Evolutionary conservation across 1,284 basidiomycete species (phyloP), one percentile per base, ranked within the genome.

Genomic region (Agroathelia rolfsii): DNA sequence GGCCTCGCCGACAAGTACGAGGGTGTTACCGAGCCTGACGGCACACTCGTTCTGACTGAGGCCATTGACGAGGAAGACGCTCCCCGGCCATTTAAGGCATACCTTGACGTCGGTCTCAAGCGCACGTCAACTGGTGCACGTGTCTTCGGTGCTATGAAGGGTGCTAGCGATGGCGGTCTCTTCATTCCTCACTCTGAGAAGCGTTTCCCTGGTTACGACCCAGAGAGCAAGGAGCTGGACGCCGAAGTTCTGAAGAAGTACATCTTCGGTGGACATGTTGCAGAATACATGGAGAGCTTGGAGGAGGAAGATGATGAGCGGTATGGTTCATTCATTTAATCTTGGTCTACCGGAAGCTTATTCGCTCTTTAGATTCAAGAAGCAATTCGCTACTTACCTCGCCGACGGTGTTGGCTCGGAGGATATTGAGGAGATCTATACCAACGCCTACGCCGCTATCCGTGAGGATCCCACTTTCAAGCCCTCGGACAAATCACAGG

Each of bases 241-340:
- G 80, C 86, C 35, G 95, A 98, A 59, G 77, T 85, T 30, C 70
- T 98, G 50, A 90, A 94, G 61, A 93, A 92, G 66, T 99, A 99
- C 72, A 98, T 99, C 61, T 90, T 76, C 53, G 94, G 92, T 60
- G 93, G 93, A 36, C 93, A 99, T 61, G 82, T 99, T 41, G 89
- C 95, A 41, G 95, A 98, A 65, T 99, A 97, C 75, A 98, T 98
- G 95, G 90, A 98, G 69, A 85, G 80, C 32, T 71, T 98, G 40
- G 95, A 99, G 69, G 95, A 99, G 75, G 95, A 99, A 68, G 95
- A 99, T 59, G 95, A 97, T 55, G 94, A 97, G 66, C 75, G 92
- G 75, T 76, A 47, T 42, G 71, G 55, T 10, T 8, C 22, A 13
- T 1, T 15, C 25, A 21, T 34, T 3, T 23, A 12, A 20, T 11